Percentiles rank a stretch among this genome's conserved stretches.
Conservation (phyloP, 805 yeast species). For the Isabelozyma heimii region DNA sequence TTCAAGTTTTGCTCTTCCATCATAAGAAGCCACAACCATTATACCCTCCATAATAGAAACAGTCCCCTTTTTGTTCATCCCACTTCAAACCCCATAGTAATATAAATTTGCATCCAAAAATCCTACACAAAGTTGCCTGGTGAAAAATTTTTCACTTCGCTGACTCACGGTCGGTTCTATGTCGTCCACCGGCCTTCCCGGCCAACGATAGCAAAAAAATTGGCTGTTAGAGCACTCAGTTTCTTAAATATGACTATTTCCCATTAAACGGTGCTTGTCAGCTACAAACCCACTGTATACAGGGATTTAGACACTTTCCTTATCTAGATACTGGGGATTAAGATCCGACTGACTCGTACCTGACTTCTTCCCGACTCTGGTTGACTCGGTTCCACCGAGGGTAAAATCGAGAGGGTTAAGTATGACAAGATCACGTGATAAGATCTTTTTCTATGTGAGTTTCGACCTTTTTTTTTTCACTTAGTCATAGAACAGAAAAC, state of each 20-base stretch:
- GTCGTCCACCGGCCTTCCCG: background rate
- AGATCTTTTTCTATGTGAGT: background rate
- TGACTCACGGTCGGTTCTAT: background rate
- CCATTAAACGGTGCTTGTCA: background rate
- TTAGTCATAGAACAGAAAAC: slow-evolving; percentile 1
- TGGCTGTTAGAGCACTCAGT: background rate
- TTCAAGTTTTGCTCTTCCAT: too few relatives aligned
- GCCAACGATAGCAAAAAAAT: background rate
- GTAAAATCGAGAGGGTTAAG: background rate
- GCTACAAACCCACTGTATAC: background rate
- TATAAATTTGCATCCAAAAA: background rate
- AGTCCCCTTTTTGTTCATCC: background rate
- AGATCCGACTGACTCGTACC: background rate
- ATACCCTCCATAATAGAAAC: background rate
- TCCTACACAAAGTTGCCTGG: background rate
- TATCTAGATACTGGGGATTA: background rate
- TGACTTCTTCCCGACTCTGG: background rate
- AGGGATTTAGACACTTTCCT: background rate
- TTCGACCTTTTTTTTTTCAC: background rate
- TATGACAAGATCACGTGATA: background rate
- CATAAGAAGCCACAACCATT: too few relatives aligned
- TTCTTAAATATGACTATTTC: background rate
- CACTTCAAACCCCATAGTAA: background rate
- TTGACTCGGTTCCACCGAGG: background rate
- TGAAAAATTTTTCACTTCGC: background rate